These are phyloP conservation scores for Fusarium dimerum DNA, from an alignment of 2,329 filamentous ascomycete species.

Conservation along the genomic window DNA sequence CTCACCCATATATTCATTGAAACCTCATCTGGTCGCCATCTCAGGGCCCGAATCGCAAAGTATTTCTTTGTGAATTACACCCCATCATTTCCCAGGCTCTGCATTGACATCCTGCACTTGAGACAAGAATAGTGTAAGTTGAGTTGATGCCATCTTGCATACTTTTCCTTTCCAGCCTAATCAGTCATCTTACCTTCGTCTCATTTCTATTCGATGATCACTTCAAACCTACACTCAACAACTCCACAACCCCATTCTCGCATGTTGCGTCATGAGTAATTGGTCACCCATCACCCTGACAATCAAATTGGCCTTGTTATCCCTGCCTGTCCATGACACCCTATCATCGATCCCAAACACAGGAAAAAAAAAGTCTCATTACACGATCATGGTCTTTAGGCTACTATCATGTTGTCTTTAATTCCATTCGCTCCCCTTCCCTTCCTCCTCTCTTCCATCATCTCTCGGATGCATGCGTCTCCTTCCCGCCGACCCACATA, in stretches of 20 bases:
- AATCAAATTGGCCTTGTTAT: constrained; percentile 5
- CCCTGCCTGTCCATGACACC: constrained; percentile 7
- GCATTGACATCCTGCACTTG: not conserved
- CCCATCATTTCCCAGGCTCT: not conserved
- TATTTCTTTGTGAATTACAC: not conserved
- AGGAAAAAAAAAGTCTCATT: not conserved
- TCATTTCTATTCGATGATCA: constrained; percentile 14
- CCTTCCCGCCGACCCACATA: constrained; percentile 25
- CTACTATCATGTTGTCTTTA: not conserved
- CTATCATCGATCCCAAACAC: not conserved
- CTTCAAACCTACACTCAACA: constrained; percentile 5
- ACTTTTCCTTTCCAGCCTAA: constrained; percentile 1
- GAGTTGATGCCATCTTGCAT: constrained; percentile 7
- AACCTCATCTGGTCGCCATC: too few species aligned
- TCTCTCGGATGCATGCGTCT: constrained; percentile 30
- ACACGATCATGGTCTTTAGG: not conserved
- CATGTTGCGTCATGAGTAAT: constrained; percentile 15
- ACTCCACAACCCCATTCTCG: constrained; percentile 17
- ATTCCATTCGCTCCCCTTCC: constrained; percentile 1
- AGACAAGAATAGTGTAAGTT: constrained; percentile 22
- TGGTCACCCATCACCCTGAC: constrained; percentile 7
- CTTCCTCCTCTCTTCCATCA: constrained; percentile 1
- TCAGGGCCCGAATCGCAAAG: too few species aligned
- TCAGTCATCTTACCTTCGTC: constrained; percentile 6
- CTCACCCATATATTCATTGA: too few species aligned